These are phyloP conservation scores for Herpetomonas samuelpessoai DNA, from an alignment of 208 protist genomes.

Conservation along the genomic window DNA sequence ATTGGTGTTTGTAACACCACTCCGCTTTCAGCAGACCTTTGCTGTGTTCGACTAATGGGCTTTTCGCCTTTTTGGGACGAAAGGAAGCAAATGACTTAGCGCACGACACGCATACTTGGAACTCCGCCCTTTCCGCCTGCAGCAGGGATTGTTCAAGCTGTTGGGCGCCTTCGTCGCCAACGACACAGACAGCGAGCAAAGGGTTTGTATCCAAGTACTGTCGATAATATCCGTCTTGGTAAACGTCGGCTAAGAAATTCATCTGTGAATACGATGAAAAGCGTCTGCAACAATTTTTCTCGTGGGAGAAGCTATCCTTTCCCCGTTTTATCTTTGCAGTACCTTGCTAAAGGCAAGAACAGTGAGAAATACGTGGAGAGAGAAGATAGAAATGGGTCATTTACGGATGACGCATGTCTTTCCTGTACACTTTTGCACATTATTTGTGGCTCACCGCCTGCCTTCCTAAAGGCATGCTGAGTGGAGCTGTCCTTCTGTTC, in stretches of 20 bases:
- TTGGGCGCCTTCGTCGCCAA: neutral
- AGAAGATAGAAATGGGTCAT: too few species aligned
- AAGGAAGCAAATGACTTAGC: neutral
- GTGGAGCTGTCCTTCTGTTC: too few species aligned
- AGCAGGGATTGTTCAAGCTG: neutral
- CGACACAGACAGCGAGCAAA: neutral
- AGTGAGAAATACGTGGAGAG: too few species aligned
- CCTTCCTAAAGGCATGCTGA: too few species aligned
- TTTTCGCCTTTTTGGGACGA: neutral
- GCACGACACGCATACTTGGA: neutral
- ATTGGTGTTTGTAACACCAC: neutral
- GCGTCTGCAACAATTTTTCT: too few species aligned
- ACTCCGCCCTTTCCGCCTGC: neutral
- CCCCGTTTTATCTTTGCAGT: too few species aligned
- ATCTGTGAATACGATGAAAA: too few species aligned
- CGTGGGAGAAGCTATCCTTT: too few species aligned
- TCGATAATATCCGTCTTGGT: neutral
- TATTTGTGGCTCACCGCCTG: too few species aligned
- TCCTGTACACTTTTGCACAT: too few species aligned
- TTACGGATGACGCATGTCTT: too few species aligned
- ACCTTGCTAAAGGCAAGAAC: too few species aligned
- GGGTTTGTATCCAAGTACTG: neutral
- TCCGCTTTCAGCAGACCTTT: neutral
- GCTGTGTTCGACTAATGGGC: neutral
- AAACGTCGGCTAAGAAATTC: neutral